These are phyloP conservation scores for Blastobotrys chiropterorum DNA, from an alignment of 805 yeast species.

Conservation along the genomic window DNA sequence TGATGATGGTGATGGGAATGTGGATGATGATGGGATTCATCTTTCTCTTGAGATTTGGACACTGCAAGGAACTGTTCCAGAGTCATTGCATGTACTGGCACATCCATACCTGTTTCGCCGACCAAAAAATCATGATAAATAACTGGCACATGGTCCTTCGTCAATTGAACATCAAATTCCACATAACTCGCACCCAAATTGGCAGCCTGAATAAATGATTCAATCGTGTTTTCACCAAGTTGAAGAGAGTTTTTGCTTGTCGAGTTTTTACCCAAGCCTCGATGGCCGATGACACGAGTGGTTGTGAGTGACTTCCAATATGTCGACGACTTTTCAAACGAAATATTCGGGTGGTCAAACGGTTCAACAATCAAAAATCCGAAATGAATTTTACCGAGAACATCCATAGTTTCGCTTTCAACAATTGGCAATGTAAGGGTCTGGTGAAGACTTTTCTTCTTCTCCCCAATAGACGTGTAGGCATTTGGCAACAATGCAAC, in stretches of 20 bases:
- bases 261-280: constrained; percentile 88
- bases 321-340: constrained; percentile 59
- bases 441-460: constrained; percentile 61
- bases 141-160: constrained; percentile 87
- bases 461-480: constrained; percentile 59
- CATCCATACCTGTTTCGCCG: constrained; percentile 92
- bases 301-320: constrained; percentile 89
- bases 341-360: constrained; percentile 64
- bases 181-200: constrained; percentile 94
- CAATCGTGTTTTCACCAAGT: constrained; percentile 92
- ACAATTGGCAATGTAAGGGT: constrained; percentile 68
- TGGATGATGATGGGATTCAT: background rate
- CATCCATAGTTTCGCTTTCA: constrained; percentile 62
- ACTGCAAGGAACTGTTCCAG: constrained; percentile 63
- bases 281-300: constrained; percentile 90
- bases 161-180: constrained; percentile 92
- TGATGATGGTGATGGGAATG: background rate
- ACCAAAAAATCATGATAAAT: constrained; percentile 92
- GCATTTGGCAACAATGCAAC: constrained; percentile 63
- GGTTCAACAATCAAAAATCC: constrained; percentile 68
- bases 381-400: constrained; percentile 71
- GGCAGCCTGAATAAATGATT: constrained; percentile 92
- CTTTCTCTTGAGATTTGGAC: constrained; percentile 1
- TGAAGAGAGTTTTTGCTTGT: constrained; percentile 70
- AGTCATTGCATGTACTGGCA: constrained; percentile 91